phyloP scores from a whole-genome alignment of 768 basidiomycete species.

The Lentinus tigrinus region DNA sequence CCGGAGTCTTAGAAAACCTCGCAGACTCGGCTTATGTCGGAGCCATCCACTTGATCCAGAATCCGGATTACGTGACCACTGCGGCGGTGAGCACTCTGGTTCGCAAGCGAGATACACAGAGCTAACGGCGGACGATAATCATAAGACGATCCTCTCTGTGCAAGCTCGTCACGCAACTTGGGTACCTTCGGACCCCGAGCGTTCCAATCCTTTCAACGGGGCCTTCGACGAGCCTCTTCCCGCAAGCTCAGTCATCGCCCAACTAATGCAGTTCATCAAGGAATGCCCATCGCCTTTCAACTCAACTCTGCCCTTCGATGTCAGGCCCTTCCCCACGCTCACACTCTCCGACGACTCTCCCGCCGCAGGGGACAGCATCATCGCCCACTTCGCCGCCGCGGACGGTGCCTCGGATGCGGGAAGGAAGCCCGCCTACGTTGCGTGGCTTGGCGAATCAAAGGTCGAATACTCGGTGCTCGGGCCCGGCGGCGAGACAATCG shows the following conservation, averaged over 20 bases:
- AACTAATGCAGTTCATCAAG: conserved; percentile 48
- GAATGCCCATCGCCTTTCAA: conserved; percentile 48
- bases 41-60: conserved; percentile 40
- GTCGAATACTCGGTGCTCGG: conserved; percentile 7
- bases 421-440: conserved; percentile 36
- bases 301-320: conserved; percentile 42
- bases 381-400: conserved; percentile 20
- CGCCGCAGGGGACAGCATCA: conserved; percentile 30
- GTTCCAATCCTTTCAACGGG: conserved; percentile 44
- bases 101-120: too few species aligned
- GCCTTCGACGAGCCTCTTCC: conserved; percentile 39
- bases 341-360: conserved; percentile 29
- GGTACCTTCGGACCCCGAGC: conserved; percentile 42
- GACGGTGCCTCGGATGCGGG: background rate
- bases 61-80: conserved; percentile 47
- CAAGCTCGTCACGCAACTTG: conserved; percentile 55
- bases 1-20: conserved; percentile 52
- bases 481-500: too few species aligned
- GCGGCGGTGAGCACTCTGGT: conserved; percentile 41
- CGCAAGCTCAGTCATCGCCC: conserved; percentile 43
- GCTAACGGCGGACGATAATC: too few species aligned
- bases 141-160: conserved; percentile 59
- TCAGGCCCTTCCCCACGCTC: conserved; percentile 47
- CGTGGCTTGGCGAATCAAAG: conserved; percentile 51
- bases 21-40: conserved; percentile 60